A percentile compares a stretch with the other conserved stretches of the same genome.
Conservation (phyloP, 2,329 filamentous ascomycete species). For the Bipolaris gigantea region DNA sequence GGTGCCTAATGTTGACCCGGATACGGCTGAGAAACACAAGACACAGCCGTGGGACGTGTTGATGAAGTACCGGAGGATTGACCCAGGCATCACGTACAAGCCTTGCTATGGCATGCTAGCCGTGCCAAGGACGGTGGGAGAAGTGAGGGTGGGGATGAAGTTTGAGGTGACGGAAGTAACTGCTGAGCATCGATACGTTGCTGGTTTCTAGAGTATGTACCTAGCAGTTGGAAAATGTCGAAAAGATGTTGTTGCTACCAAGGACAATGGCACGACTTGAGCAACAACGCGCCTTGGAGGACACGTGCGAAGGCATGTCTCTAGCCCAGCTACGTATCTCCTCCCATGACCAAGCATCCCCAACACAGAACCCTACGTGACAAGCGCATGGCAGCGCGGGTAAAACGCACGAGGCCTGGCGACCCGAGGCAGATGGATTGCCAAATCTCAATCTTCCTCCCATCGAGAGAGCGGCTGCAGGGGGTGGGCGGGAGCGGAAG, state of each 20-base stretch:
- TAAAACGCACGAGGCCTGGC: conserved; percentile 20
- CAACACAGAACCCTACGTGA: neutral
- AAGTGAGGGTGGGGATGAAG: conserved; percentile 60
- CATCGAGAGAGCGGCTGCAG: conserved; percentile 11
- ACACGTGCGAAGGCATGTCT: neutral
- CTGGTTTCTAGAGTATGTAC: conserved; percentile 29
- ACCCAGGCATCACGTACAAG: conserved; percentile 64
- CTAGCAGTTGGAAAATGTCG: neutral
- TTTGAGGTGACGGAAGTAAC: conserved; percentile 62
- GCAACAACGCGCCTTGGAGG: neutral
- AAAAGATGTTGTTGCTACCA: neutral
- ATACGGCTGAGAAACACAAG: conserved; percentile 61
- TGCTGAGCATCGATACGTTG: conserved; percentile 58
- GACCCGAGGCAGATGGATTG: conserved; percentile 22
- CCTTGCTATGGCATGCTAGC: conserved; percentile 70
- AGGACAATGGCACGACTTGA: neutral
- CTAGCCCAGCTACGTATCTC: neutral
- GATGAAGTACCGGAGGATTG: conserved; percentile 62
- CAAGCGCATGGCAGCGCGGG: neutral
- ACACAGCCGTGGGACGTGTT: conserved; percentile 65
- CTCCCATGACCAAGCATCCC: neutral
- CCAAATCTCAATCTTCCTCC: conserved; percentile 5
- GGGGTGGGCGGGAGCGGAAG: conserved; percentile 25
- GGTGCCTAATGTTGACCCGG: conserved; percentile 66
- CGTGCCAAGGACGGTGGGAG: conserved; percentile 61